A percentile compares a stretch with the other conserved stretches of the same genome.
phyloP scores from a whole-genome alignment of 2,329 filamentous ascomycete genomes.

The Ophiocordyceps camponoti-floridani region DNA sequence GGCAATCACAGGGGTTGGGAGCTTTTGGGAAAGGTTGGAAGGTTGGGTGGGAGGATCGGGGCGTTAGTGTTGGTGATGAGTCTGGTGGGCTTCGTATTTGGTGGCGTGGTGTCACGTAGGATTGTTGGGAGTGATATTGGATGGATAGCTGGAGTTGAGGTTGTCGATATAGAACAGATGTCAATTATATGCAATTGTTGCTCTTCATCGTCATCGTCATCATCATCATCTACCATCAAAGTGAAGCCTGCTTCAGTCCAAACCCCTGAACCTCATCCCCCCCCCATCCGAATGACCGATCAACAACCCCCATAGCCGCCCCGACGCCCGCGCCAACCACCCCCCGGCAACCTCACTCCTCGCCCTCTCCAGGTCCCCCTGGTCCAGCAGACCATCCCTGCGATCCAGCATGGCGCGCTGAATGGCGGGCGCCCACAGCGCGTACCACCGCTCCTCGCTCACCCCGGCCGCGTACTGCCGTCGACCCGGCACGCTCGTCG shows the following conservation, averaged over 20 bases:
- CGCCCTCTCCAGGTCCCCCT: conserved; percentile 32
- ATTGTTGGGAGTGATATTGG: too few species aligned
- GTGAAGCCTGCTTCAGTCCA: too few species aligned
- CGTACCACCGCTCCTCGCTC: conserved; percentile 42
- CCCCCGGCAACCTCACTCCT: conserved; percentile 11
- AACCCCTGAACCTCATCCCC: conserved; percentile 3
- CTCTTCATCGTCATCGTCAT: neutral
- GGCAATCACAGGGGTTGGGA: too few species aligned
- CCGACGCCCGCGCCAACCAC: conserved; percentile 21
- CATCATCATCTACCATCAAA: conserved; percentile 1
- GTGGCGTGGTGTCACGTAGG: too few species aligned
- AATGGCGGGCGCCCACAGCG: conserved; percentile 43
- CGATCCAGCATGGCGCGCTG: conserved; percentile 39
- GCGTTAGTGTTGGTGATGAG: too few species aligned
- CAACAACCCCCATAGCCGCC: conserved; percentile 30
- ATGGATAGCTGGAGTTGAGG: too few species aligned
- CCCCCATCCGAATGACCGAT: conserved; percentile 37
- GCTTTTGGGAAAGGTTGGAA: too few species aligned
- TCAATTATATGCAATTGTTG: neutral
- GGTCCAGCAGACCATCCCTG: conserved; percentile 34
- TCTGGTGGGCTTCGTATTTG: too few species aligned
- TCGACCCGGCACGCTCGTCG: conserved; percentile 9
- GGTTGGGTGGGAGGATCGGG: too few species aligned
- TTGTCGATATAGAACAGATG: too few species aligned
- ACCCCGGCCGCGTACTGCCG: conserved; percentile 31